phyloP scores from a whole-genome alignment of 1,284 basidiomycete genomes.

The Moesziomyces aphidis region DNA sequence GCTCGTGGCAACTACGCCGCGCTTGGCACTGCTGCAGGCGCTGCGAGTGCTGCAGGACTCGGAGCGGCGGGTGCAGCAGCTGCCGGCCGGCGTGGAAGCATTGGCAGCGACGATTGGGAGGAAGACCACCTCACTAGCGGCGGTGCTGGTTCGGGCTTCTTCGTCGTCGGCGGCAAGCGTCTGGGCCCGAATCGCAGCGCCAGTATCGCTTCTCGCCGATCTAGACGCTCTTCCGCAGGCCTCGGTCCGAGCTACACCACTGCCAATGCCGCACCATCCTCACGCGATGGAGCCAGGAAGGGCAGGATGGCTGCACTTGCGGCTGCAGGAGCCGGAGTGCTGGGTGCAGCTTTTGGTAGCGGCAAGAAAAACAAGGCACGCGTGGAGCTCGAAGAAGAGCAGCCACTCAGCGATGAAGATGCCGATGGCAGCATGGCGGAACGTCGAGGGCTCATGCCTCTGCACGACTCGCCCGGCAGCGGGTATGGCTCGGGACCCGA shows the following conservation, averaged over 20 bases:
- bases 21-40: constrained; percentile 22
- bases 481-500: constrained; percentile 17
- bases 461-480: constrained; percentile 12
- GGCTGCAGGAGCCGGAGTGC: constrained; percentile 20
- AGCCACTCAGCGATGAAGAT: constrained; percentile 31
- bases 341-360: constrained; percentile 20
- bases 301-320: constrained; percentile 13
- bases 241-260: constrained; percentile 11
- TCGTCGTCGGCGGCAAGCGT: constrained; percentile 50
- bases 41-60: constrained; percentile 4
- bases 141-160: constrained; percentile 47
- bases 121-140: constrained; percentile 50
- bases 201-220: constrained; percentile 26
- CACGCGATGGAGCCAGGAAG: not conserved
- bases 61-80: constrained; percentile 31
- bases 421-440: constrained; percentile 32
- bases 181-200: constrained; percentile 18
- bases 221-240: not conserved
- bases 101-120: constrained; percentile 52
- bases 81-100: constrained; percentile 21
- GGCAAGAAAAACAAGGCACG: constrained; percentile 4
- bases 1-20: constrained; percentile 46
- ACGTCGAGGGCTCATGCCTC: constrained; percentile 40
- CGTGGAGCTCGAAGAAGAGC: constrained; percentile 38
- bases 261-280: constrained; percentile 15